Evolutionary conservation across 2,329 filamentous ascomycete genomes (phyloP).

Genomic region (Aspergillus intermedius): DNA sequence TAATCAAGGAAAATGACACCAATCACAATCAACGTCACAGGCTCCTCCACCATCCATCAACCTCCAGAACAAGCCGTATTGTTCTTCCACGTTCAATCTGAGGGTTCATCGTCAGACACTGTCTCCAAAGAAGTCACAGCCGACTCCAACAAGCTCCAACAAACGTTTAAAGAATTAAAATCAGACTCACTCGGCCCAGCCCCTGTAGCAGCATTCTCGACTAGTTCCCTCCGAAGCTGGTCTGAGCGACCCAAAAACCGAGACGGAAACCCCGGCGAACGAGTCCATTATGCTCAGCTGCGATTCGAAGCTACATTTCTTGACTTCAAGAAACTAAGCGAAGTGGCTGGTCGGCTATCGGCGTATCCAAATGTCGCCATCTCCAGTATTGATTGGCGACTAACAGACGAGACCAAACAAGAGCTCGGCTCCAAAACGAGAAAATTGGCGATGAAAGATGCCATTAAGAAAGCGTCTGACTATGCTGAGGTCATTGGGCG

Average conservation of each 20-base stretch:
- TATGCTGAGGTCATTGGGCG: conserved; percentile 16
- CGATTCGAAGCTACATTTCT: conserved; percentile 17
- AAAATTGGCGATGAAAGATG: conserved; percentile 17
- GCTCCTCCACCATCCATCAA: conserved; percentile 9
- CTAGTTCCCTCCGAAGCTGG: conserved; percentile 2
- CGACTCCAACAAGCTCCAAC: conserved; percentile 2
- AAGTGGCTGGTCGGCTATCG: conserved; percentile 13
- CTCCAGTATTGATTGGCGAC: conserved; percentile 16
- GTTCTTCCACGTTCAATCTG: conserved; percentile 4
- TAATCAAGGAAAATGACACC: conserved; percentile 9
- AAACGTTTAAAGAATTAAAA: conserved; percentile 7
- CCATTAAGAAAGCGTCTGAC: conserved; percentile 17
- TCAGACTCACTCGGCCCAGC: conserved; percentile 8
- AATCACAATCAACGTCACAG: conserved; percentile 9
- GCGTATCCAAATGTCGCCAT: conserved; percentile 16
- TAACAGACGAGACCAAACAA: conserved; percentile 17
- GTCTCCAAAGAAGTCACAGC: conserved; percentile 5
- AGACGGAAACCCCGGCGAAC: conserved; percentile 7
- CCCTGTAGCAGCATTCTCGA: conserved; percentile 14
- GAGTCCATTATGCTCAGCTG: conserved; percentile 13
- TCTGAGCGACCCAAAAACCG: conserved; percentile 1
- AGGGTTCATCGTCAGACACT: conserved; percentile 4
- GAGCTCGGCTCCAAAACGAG: conserved; percentile 14
- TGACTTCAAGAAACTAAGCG: conserved; percentile 15
- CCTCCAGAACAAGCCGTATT: conserved; percentile 11